These are phyloP conservation scores for Sporothrix sp. DNA, from an alignment of 2,329 filamentous ascomycete genomes.

Conservation along the genomic window DNA sequence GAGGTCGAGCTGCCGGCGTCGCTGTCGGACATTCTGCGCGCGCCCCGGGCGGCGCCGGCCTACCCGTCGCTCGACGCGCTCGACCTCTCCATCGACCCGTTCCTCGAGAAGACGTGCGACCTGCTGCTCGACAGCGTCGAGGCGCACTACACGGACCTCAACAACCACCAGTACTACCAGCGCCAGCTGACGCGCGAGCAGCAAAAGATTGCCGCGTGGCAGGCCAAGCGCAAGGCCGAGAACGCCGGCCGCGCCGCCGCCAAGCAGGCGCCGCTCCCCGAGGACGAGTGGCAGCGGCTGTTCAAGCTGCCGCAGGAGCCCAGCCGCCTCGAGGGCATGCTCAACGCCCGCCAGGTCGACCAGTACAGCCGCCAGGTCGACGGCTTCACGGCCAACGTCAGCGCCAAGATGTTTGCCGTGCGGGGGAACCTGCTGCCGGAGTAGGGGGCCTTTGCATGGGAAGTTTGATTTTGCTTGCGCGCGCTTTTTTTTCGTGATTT, in stretches of 20 bases:
- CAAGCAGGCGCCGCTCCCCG: constrained; percentile 80
- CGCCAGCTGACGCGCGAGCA: constrained; percentile 89
- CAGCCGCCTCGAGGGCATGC: constrained; percentile 81
- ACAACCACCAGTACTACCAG: constrained; percentile 98
- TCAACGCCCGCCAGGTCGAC: constrained; percentile 93
- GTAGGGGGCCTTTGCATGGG: constrained; percentile 26
- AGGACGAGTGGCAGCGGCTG: constrained; percentile 96
- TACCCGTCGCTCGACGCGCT: constrained; percentile 84
- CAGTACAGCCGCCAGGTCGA: constrained; percentile 97
- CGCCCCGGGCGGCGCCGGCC: constrained; percentile 54
- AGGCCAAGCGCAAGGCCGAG: constrained; percentile 92
- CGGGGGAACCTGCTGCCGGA: constrained; percentile 58
- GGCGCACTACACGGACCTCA: constrained; percentile 94
- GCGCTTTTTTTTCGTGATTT: background rate
- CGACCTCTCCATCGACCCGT: constrained; percentile 90
- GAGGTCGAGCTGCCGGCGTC: constrained; percentile 69
- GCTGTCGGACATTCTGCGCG: constrained; percentile 64
- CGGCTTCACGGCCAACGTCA: constrained; percentile 84
- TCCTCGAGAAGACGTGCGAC: constrained; percentile 97
- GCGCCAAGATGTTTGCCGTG: constrained; percentile 96
- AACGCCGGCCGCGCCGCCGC: constrained; percentile 75
- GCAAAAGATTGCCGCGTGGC: constrained; percentile 92
- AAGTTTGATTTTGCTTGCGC: constrained; percentile 5
- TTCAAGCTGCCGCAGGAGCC: constrained; percentile 98
- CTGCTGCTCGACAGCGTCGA: constrained; percentile 94